These are phyloP conservation scores for Fusarium veterinarium DNA, from an alignment of 2,329 filamentous ascomycete genomes.

Conservation along the genomic window DNA sequence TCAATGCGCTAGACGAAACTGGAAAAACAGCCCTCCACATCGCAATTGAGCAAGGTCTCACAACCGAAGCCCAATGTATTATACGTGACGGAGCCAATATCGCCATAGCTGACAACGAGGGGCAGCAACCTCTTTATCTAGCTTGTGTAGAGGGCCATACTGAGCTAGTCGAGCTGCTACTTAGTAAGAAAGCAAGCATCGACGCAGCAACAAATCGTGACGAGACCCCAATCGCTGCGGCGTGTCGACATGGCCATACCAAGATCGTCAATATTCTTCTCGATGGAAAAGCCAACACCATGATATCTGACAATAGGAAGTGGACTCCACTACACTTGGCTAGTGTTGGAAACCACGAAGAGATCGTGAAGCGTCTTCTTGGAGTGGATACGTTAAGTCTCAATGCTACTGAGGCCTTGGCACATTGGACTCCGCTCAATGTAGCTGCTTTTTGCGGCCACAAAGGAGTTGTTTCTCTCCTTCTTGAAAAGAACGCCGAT, in stretches of 20 bases:
- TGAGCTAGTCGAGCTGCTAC: neutral
- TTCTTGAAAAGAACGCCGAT: neutral
- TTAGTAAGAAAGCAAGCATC: fast-evolving
- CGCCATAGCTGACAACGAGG: neutral
- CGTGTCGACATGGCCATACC: no score
- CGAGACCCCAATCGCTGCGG: no score
- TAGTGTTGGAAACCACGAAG: no score
- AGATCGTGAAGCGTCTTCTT: neutral
- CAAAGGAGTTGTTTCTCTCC: neutral
- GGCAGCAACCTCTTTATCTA: neutral
- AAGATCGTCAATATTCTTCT: no score
- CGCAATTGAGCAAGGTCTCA: neutral
- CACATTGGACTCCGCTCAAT: neutral
- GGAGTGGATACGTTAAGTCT: neutral
- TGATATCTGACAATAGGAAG: no score
- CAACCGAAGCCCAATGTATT: neutral
- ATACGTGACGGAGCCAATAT: neutral
- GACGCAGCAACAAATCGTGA: fast-evolving
- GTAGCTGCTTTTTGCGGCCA: neutral
- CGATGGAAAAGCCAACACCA: no score
- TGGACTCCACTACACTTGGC: no score
- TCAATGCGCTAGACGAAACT: neutral
- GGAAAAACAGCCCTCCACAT: neutral
- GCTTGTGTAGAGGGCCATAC: neutral
- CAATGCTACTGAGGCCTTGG: neutral